Evolutionary conservation across 129 eudicot species (phyloP).

Genomic region (Glebionis coronaria): DNA sequence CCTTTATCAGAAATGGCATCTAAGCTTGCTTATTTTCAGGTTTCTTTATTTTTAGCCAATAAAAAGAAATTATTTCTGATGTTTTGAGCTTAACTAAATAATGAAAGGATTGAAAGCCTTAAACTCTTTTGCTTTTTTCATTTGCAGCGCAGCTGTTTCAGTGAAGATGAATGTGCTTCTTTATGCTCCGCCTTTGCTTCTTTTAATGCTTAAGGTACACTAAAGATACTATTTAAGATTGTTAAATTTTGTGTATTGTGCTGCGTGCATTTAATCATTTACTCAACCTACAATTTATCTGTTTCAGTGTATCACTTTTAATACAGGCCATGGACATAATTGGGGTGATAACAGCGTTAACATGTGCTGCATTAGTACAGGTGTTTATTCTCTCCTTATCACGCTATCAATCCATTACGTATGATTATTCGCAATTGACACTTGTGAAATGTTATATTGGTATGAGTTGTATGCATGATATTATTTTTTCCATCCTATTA

Average conservation of each 20-base stretch:
- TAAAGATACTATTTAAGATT: neutral
- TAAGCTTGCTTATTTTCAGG: conserved; percentile 88
- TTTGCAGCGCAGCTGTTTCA: conserved; percentile 87
- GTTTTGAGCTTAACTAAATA: neutral
- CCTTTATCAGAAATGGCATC: conserved; percentile 82
- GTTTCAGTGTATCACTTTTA: conserved; percentile 21
- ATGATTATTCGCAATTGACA: neutral
- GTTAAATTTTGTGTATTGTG: conserved; percentile 5
- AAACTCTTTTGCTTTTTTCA: conserved; percentile 21
- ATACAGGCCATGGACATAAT: conserved; percentile 74
- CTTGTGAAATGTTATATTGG: neutral
- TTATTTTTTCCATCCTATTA: neutral
- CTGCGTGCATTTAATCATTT: conserved; percentile 8
- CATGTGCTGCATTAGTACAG: conserved; percentile 94
- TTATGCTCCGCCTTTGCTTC: conserved; percentile 81
- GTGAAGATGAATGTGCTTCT: conserved; percentile 97
- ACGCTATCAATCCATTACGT: neutral
- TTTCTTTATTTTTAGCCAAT: conserved; percentile 5
- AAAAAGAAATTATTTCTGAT: neutral
- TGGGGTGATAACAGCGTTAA: conserved; percentile 70
- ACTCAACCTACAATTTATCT: conserved; percentile 24
- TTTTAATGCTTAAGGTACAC: conserved; percentile 85
- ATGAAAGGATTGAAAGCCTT: neutral
- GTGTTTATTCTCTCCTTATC: conserved; percentile 34
- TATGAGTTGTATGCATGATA: neutral